These are phyloP conservation scores for Coniochaeta sp. DNA, from an alignment of 2,329 filamentous ascomycete genomes.

Conservation along the genomic window DNA sequence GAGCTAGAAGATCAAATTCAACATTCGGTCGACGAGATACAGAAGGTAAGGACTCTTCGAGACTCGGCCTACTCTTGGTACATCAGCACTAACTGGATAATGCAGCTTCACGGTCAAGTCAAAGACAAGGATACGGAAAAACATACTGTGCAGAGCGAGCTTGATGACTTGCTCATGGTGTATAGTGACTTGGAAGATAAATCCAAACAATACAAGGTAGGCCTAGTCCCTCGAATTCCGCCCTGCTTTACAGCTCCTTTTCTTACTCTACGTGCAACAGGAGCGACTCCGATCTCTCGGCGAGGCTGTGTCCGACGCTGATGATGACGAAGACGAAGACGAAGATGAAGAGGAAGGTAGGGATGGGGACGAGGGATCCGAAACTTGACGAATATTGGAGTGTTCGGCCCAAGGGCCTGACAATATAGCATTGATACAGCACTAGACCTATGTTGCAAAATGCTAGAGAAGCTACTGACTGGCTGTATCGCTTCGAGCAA, in stretches of 20 bases:
- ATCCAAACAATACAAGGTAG: slow-evolving; percentile 65
- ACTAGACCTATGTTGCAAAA: not conserved
- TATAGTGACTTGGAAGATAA: slow-evolving; percentile 78
- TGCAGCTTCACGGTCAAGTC: slow-evolving; percentile 23
- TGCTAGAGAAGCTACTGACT: not conserved
- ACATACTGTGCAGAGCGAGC: slow-evolving; percentile 59
- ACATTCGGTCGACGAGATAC: slow-evolving; percentile 10
- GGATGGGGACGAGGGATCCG: not conserved
- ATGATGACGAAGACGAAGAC: slow-evolving; percentile 56
- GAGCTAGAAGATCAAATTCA: slow-evolving; percentile 20
- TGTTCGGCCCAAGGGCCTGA: not conserved
- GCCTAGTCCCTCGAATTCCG: slow-evolving; percentile 13
- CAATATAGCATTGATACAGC: not conserved
- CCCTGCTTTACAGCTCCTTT: slow-evolving; percentile 6
- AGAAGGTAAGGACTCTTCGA: not conserved
- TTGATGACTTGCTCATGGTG: slow-evolving; percentile 76
- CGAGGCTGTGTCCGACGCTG: slow-evolving; percentile 68
- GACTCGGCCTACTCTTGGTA: not conserved
- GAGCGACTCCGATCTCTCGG: slow-evolving; percentile 58
- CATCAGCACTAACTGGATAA: not conserved
- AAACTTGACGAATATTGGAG: not conserved
- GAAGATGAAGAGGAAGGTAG: slow-evolving; percentile 45
- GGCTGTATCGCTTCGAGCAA: not conserved
- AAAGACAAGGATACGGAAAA: slow-evolving; percentile 54
- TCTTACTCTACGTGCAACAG: slow-evolving; percentile 22